Evolutionary conservation across 805 yeast species (phyloP).

Genomic region (Jamesozyma hellenica): DNA sequence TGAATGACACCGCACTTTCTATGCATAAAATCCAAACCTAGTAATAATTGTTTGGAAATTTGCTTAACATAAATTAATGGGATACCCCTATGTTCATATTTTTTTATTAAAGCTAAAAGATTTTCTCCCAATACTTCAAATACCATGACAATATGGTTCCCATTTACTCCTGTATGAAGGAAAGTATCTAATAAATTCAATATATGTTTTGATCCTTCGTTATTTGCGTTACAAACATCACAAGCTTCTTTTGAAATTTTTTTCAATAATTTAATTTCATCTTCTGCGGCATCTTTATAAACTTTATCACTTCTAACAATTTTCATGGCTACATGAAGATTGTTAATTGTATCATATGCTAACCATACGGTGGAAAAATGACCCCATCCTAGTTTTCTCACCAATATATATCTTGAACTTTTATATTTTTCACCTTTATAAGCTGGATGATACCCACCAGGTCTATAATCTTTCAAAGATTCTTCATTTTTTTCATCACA

Average conservation of each 20-base stretch:
- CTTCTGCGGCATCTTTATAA: slow-evolving; percentile 88
- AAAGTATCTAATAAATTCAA: slow-evolving; percentile 77
- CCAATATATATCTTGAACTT: slow-evolving; percentile 63
- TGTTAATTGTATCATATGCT: slow-evolving; percentile 47
- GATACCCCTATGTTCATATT: slow-evolving; percentile 70
- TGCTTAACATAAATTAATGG: slow-evolving; percentile 70
- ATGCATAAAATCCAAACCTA: slow-evolving; percentile 59
- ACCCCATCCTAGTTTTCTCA: slow-evolving; percentile 96
- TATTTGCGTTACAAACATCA: slow-evolving; percentile 17
- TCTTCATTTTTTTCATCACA: slow-evolving; percentile 61
- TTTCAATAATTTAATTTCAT: slow-evolving; percentile 75
- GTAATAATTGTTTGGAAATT: slow-evolving; percentile 65
- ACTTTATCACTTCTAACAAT: slow-evolving; percentile 85
- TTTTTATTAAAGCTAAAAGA: slow-evolving; percentile 68
- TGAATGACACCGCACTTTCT: slow-evolving; percentile 60
- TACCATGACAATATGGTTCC: slow-evolving; percentile 91
- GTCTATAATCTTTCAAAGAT: slow-evolving; percentile 69
- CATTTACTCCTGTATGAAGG: slow-evolving; percentile 81
- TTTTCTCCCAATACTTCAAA: slow-evolving; percentile 96
- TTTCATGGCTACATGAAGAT: slow-evolving; percentile 83
- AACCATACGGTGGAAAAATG: slow-evolving; percentile 95
- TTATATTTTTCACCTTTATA: slow-evolving; percentile 77
- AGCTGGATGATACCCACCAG: slow-evolving; percentile 96
- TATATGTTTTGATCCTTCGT: slow-evolving; percentile 70
- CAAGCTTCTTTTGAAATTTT: slow-evolving; percentile 39